Evolutionary conservation across 176 grass and related monocot genomes (phyloP).

Genomic region (Themeda triandra): DNA sequence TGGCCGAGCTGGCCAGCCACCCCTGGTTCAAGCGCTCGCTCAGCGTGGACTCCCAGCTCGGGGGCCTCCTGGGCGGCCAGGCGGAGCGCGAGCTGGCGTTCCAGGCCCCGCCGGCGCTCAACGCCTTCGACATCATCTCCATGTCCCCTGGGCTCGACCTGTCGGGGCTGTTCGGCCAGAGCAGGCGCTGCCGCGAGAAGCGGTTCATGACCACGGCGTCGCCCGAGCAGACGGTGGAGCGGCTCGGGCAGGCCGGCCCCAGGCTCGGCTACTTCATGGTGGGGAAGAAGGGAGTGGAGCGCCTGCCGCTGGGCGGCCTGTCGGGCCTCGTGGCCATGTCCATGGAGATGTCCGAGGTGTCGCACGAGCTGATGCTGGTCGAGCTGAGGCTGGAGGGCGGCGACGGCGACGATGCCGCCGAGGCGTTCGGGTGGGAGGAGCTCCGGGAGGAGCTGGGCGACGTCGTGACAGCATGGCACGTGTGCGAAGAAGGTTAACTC

Average conservation of each 20-base stretch:
- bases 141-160: slow-evolving; percentile 74
- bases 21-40: slow-evolving; percentile 90
- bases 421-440: slow-evolving; percentile 69
- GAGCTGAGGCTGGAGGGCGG: slow-evolving; percentile 58
- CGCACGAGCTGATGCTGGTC: slow-evolving; percentile 55
- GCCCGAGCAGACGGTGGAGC: slow-evolving; percentile 53
- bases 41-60: slow-evolving; percentile 87
- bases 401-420: slow-evolving; percentile 15
- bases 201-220: slow-evolving; percentile 72
- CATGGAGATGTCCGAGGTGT: slow-evolving; percentile 71
- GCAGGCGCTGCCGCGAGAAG: slow-evolving; percentile 41
- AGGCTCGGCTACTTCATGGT: slow-evolving; percentile 77
- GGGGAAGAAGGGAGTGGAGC: slow-evolving; percentile 44
- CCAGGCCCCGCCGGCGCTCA: slow-evolving; percentile 37
- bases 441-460: slow-evolving; percentile 69
- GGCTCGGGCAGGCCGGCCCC: slow-evolving; percentile 36
- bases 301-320: slow-evolving; percentile 30
- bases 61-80: slow-evolving; percentile 26
- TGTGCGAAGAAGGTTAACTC: slow-evolving; percentile 23
- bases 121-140: slow-evolving; percentile 92
- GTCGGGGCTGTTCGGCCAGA: slow-evolving; percentile 62
- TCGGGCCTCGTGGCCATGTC: slow-evolving; percentile 57
- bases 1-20: slow-evolving; percentile 52
- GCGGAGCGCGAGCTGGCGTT: slow-evolving; percentile 40
- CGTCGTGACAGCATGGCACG: slow-evolving; percentile 67